These are phyloP conservation scores for Phialophora macrospora DNA, from an alignment of 2,329 filamentous ascomycete species.

Conservation along the genomic window DNA sequence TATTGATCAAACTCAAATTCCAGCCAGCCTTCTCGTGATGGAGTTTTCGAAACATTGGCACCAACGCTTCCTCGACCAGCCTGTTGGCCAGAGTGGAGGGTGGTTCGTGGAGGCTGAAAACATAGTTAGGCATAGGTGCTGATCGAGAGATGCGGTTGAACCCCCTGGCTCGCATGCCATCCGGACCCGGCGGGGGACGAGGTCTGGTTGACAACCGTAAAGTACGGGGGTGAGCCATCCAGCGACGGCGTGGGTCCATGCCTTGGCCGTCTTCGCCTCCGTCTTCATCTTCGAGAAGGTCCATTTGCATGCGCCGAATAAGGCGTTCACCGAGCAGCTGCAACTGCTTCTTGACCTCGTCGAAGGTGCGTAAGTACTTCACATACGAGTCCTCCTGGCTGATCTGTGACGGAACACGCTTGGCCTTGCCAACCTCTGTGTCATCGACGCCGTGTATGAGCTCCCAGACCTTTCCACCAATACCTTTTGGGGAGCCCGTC, in stretches of 20 bases:
- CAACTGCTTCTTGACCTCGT: slow-evolving; percentile 71
- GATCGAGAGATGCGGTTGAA: slow-evolving; percentile 78
- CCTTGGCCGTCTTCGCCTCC: slow-evolving; percentile 38
- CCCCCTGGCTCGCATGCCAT: slow-evolving; percentile 61
- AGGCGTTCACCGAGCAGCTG: slow-evolving; percentile 71
- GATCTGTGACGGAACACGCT: slow-evolving; percentile 79
- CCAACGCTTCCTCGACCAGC: slow-evolving; percentile 69
- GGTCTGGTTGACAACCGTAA: slow-evolving; percentile 79
- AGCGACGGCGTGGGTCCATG: slow-evolving; percentile 47
- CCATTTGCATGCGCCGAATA: slow-evolving; percentile 75
- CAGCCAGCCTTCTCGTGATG: slow-evolving; percentile 72
- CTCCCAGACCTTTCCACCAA: slow-evolving; percentile 74
- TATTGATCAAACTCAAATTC: slow-evolving; percentile 82
- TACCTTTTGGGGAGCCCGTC: slow-evolving; percentile 71
- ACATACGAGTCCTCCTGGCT: slow-evolving; percentile 93
- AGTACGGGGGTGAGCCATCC: slow-evolving; percentile 81
- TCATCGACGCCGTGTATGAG: slow-evolving; percentile 81
- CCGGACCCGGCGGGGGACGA: slow-evolving; percentile 57
- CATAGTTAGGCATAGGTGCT: slow-evolving; percentile 70
- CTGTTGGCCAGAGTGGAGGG: slow-evolving; percentile 67
- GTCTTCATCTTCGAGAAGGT: slow-evolving; percentile 66
- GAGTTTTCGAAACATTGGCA: slow-evolving; percentile 75
- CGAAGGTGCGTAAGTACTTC: slow-evolving; percentile 64
- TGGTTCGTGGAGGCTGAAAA: slow-evolving; percentile 67
- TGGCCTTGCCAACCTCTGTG: slow-evolving; percentile 72